phyloP scores from a whole-genome alignment of 768 basidiomycete species.

The Tylopilus rubrobrunneus region DNA sequence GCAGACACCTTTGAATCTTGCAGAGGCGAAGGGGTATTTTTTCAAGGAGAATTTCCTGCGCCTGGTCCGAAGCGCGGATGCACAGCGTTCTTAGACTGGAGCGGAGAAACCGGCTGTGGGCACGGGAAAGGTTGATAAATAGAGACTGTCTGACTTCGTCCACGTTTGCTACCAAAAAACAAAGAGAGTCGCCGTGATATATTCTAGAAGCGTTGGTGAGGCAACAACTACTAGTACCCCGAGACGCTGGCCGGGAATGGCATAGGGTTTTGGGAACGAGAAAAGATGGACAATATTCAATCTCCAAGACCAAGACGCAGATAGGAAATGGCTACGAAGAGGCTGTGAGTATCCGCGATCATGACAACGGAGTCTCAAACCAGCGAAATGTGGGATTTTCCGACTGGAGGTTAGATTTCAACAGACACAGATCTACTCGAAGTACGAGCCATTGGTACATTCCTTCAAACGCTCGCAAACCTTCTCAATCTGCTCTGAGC shows the following conservation, averaged over 20 bases:
- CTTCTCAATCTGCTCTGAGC: slow-evolving; percentile 50
- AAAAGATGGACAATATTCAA: slow-evolving; percentile 62
- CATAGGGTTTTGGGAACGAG: slow-evolving; percentile 80
- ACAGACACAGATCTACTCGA: slow-evolving; percentile 37
- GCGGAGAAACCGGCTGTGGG: no score
- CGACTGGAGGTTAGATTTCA: no score
- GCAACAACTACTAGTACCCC: slow-evolving; percentile 74
- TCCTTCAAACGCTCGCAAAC: slow-evolving; percentile 51
- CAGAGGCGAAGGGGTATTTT: background rate
- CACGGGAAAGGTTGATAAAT: no score
- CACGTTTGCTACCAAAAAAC: slow-evolving; percentile 82
- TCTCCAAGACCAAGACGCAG: slow-evolving; percentile 47
- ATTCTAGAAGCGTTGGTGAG: slow-evolving; percentile 46
- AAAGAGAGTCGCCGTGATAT: slow-evolving; percentile 58
- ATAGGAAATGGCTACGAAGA: no score
- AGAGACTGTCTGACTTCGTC: slow-evolving; percentile 34
- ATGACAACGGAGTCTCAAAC: no score
- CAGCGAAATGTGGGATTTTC: no score
- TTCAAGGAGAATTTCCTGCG: background rate
- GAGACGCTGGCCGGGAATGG: slow-evolving; percentile 78
- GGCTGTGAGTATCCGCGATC: no score
- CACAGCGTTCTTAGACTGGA: background rate
- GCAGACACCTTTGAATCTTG: no score
- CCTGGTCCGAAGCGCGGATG: background rate
- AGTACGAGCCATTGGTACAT: slow-evolving; percentile 29